Evolutionary conservation across 108 stramenopile genomes (phyloP).

Genomic region (Aurantiochytrium sp.): DNA sequence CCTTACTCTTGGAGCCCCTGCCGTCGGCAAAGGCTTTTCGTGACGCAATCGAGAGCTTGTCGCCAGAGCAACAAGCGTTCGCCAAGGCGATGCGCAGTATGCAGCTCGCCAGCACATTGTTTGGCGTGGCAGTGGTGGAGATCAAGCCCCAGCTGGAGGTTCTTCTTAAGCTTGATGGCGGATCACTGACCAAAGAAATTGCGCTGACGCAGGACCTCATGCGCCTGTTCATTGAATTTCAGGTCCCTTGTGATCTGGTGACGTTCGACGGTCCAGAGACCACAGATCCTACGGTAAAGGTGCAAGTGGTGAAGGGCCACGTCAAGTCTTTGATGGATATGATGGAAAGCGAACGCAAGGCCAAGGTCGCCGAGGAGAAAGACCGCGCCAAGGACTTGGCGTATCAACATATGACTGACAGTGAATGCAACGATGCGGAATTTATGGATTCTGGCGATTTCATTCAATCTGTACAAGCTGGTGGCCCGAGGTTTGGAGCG

Average conservation of each 20-base stretch:
- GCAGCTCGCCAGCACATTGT: slow-evolving; percentile 70
- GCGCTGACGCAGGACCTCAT: slow-evolving; percentile 69
- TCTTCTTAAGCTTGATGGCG: slow-evolving; percentile 54
- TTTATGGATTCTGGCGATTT: too few relatives aligned
- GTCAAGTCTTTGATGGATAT: slow-evolving; percentile 61
- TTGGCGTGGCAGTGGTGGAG: slow-evolving; percentile 68
- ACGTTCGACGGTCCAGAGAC: slow-evolving; percentile 55
- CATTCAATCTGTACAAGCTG: too few relatives aligned
- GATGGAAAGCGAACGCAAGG: slow-evolving; percentile 49
- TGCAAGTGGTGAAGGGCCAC: slow-evolving; percentile 55
- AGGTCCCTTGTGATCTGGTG: slow-evolving; percentile 70
- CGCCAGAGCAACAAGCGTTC: slow-evolving; percentile 73
- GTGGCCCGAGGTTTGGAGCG: too few relatives aligned
- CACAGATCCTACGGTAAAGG: slow-evolving; percentile 40
- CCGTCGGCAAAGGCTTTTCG: slow-evolving; percentile 76
- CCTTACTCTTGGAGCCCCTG: slow-evolving; percentile 61
- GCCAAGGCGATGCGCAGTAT: slow-evolving; percentile 63
- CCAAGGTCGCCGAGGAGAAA: slow-evolving; percentile 46
- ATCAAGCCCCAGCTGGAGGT: slow-evolving; percentile 74
- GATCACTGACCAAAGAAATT: slow-evolving; percentile 71
- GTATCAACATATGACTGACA: background rate
- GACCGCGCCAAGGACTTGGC: background rate
- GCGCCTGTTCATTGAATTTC: slow-evolving; percentile 68
- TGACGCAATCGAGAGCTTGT: slow-evolving; percentile 68
- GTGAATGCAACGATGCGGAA: too few relatives aligned